These are phyloP conservation scores for Coemansia sp. DNA, from an alignment of 192 early-diverging fungal species.

Conservation along the genomic window DNA sequence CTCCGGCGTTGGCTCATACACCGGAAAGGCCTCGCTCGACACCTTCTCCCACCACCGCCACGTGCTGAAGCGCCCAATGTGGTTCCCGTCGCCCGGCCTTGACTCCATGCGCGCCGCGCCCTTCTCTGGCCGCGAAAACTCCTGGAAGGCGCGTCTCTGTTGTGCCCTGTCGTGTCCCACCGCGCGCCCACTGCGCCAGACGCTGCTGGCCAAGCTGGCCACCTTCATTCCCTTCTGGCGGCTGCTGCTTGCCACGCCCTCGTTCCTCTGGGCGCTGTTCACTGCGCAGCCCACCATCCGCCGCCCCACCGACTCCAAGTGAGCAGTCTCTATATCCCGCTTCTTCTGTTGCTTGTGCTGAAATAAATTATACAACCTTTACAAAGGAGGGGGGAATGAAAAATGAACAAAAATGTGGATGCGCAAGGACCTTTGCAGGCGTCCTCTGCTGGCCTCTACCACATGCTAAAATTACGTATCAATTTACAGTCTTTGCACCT, in stretches of 20 bases:
- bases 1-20: slow-evolving; percentile 87
- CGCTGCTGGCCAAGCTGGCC: slow-evolving; percentile 19
- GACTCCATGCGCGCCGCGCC: slow-evolving; percentile 46
- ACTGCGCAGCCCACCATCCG: slow-evolving; percentile 23
- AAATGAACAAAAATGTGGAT: background rate
- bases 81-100: slow-evolving; percentile 42
- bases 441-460: too few relatives aligned
- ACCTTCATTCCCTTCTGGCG: slow-evolving; percentile 50
- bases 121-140: slow-evolving; percentile 17
- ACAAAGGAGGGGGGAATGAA: background rate
- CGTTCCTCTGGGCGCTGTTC: slow-evolving; percentile 29
- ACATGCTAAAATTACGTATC: too few relatives aligned
- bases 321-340: background rate
- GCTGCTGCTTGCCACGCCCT: slow-evolving; percentile 23
- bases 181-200: slow-evolving; percentile 20
- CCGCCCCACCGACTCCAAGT: background rate
- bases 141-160: slow-evolving; percentile 37
- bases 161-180: slow-evolving; percentile 24
- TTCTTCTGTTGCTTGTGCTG: background rate
- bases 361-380: background rate
- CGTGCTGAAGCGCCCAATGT: slow-evolving; percentile 51
- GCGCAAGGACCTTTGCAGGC: too few relatives aligned
- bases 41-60: slow-evolving; percentile 78
- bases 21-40: slow-evolving; percentile 75
- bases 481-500: slow-evolving; percentile 34